Evolutionary conservation across 2,329 filamentous ascomycete species (phyloP), one percentile per base, ranked within the genome.

Genomic region (Colletotrichum eremochloae): DNA sequence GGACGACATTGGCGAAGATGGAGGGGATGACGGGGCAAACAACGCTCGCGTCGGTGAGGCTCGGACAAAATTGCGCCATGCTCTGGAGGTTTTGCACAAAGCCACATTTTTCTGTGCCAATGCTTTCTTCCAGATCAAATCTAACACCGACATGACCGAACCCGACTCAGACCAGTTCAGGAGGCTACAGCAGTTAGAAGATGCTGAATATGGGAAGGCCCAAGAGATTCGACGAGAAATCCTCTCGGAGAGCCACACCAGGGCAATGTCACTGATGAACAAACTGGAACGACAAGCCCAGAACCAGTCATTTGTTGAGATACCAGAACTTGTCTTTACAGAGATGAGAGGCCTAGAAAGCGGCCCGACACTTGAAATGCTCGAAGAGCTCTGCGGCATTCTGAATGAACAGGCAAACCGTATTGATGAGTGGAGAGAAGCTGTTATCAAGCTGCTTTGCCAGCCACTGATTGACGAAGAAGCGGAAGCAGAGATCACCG

Each of bases 61-160:
- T 62, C 89, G 91, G 44, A 89, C 91, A 65, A 88, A 90, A 55
- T 84, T 98, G 31, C 91, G 94, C 12, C 87, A 86, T 29, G 91
- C 93, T 2, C 84, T 97, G 24, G 94, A 97, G 78, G 81, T 97
- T 55, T 88, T 96, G 73, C 96, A 98, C 79, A 91, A 92, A 75
- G 94, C 92, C 40, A 86, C 90, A 0, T 98, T 98, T 82, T 97
- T 97, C 78, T 92, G 92, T 36, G 94, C 92, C 18, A 97, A 95
- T 76, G 92, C 91, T 0, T 91, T 92, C 75, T 98, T 91, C 78
- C 94, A 97, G 78, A 93, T 97, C 73, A 96, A 95, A 78, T 89
- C 90, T 0, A 89, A 95, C 68, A 80, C 88, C 56, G 85, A 88
- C 1, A 83, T 92, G 76, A 94, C 91, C 0, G 79, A 84, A 31